A percentile compares a stretch with the other conserved stretches of the same genome.
phyloP scores from a whole-genome alignment of 345 rosid genomes.

The Barbarea vulgaris region DNA sequence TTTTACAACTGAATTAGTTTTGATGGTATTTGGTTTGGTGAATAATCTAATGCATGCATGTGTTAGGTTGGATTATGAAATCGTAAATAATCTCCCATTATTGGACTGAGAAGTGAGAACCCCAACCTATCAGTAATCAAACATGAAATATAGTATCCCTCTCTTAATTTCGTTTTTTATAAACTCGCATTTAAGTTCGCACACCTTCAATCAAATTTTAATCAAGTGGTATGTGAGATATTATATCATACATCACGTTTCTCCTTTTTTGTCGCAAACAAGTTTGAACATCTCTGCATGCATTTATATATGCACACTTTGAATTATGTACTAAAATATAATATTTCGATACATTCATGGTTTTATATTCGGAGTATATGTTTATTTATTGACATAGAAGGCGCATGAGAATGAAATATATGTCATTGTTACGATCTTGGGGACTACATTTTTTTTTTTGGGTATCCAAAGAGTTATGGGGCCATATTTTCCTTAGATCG shows the following conservation, averaged over 20 bases:
- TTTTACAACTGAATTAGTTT: not conserved
- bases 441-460: not conserved
- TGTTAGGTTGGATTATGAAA: not conserved
- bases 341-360: not conserved
- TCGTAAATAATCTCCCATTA: not conserved
- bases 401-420: not conserved
- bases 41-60: not conserved
- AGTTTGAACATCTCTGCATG: not conserved
- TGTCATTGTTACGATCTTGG: conserved; percentile 14
- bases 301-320: not conserved
- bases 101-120: not conserved
- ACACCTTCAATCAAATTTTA: not conserved
- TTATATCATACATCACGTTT: not conserved
- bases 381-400: not conserved
- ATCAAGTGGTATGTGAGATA: not conserved
- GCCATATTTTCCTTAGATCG: not conserved
- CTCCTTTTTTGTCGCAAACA: not conserved
- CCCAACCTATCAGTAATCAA: not conserved
- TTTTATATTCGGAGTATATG: conserved; percentile 1
- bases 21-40: not conserved
- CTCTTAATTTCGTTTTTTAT: no score
- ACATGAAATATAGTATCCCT: not conserved
- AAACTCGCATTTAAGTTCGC: not conserved
- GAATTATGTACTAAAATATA: not conserved
- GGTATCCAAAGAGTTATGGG: not conserved